Conservation (phyloP, 2,329 filamentous ascomycete genomes). For the Helminthosporium solani region DNA sequence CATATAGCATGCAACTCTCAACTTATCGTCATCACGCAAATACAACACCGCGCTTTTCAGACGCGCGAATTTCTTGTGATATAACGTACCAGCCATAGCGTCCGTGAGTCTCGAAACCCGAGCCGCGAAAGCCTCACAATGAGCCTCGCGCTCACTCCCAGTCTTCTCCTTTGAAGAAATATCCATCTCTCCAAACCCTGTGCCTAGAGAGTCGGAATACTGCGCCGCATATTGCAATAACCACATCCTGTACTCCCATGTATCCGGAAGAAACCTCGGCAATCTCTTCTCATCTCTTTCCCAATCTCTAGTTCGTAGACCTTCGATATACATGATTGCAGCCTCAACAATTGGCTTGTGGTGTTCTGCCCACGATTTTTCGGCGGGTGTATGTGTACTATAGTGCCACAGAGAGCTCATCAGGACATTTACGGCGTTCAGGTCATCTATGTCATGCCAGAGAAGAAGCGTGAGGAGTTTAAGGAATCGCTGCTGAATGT, state of each 20-base stretch:
- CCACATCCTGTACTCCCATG: conserved; percentile 25
- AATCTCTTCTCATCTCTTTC: conserved; percentile 15
- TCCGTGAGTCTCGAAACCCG: conserved; percentile 16
- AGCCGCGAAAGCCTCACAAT: conserved; percentile 19
- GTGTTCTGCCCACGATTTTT: conserved; percentile 14
- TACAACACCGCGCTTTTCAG: conserved; percentile 10
- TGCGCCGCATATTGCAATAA: conserved; percentile 26
- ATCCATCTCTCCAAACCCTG: no score
- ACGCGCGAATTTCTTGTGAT: conserved; percentile 16
- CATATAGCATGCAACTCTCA: conserved; percentile 18
- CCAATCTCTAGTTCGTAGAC: conserved; percentile 24
- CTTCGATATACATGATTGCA: conserved; percentile 20
- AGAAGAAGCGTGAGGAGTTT: conserved; percentile 18
- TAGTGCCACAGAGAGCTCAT: not conserved
- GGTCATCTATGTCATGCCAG: conserved; percentile 7
- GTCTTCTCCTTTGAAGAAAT: not conserved
- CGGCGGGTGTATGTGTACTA: not conserved
- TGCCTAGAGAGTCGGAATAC: not conserved
- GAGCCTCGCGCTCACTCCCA: conserved; percentile 5
- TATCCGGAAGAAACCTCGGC: conserved; percentile 22
- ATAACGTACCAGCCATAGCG: conserved; percentile 15
- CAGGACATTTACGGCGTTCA: conserved; percentile 1
- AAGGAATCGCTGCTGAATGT: conserved; percentile 18
- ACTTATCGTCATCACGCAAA: conserved; percentile 8
- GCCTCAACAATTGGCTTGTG: conserved; percentile 18